Evolutionary conservation across 768 basidiomycete species (phyloP), one percentile per base, ranked within the genome.

Genomic region (Trametes punicea): DNA sequence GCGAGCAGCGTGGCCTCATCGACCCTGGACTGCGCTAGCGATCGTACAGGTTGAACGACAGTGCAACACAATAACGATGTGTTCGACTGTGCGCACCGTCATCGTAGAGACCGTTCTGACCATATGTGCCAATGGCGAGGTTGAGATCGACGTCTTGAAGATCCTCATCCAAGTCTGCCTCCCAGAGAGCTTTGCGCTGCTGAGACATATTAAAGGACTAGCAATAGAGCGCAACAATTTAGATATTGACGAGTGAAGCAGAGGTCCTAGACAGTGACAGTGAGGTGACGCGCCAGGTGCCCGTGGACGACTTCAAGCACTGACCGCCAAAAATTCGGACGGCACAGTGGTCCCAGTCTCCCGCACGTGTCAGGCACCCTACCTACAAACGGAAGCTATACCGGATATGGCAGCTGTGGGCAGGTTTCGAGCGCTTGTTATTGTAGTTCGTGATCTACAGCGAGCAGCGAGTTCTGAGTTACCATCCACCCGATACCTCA

Each of bases 91-190:
- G 44, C 49, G 18, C 60, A 84, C 86, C 82, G 62, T 87, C 84
- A 41, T 88, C 85, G 66, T 85, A 88, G 52, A 79, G 75, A 3
- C 81, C 82, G 62, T 75, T 82, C 65, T 83, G 85, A n/a, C 82
- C 84, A 63, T 85, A 87, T 65, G 74, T 84, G 56, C 82, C 86
- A 57, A 87, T 81, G 11, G 83, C 81, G 50, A 88, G 75, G 59
- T 78, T 81, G 41, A 90, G 75, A 64, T 89, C 87, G 33, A 86
- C 85, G 64, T 89, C 83, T 61, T 79, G 76, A 21, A 83, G 72
- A 26, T 83, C 90, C 56, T 90, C 88, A 59, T 92, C 90, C 57
- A 90, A 77, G 65, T 92, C 90, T 6, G 81, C 79, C 63, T 92
- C 90, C 88, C 89, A 91, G 21, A 89, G 65, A 27, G 84, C 76